Percentiles rank a stretch among this genome's conserved stretches.
phyloP scores from a whole-genome alignment of 257 asterid species.

The Petrea volubilis region DNA sequence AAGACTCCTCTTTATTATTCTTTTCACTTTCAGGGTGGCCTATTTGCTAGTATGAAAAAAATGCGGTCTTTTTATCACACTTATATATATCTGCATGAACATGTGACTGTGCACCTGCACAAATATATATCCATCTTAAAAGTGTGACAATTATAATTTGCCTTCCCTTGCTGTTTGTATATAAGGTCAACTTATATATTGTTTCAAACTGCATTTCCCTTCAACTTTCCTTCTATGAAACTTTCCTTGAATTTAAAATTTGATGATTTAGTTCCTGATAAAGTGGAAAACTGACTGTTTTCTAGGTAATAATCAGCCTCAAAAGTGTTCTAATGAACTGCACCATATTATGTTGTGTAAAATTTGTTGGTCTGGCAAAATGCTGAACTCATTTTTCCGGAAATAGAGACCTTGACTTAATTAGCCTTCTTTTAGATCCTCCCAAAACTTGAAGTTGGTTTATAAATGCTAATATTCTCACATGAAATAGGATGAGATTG shows the following conservation, averaged over 20 bases:
- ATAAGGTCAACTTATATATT: neutral
- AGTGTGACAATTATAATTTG: neutral
- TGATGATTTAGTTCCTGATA: neutral
- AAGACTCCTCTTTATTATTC: constrained; percentile 22
- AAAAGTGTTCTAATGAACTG: neutral
- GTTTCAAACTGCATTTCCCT: neutral
- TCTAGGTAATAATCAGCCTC: neutral
- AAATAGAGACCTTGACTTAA: neutral
- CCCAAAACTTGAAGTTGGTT: neutral
- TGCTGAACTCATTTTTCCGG: neutral
- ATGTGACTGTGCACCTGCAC: neutral
- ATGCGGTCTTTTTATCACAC: neutral
- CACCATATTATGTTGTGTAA: neutral
- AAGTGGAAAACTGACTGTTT: neutral
- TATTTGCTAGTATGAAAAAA: neutral
- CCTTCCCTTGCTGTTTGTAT: constrained; percentile 5
- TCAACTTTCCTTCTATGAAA: neutral
- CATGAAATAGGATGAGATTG: neutral
- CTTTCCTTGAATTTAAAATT: neutral
- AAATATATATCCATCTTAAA: neutral
- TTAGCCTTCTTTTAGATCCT: neutral
- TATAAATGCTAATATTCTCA: neutral
- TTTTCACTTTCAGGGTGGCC: neutral
- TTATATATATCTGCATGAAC: constrained; percentile 3
- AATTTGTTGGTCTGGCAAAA: neutral